These are phyloP conservation scores for Mentha longifolia DNA, from an alignment of 257 asterid species.

Conservation along the genomic window DNA sequence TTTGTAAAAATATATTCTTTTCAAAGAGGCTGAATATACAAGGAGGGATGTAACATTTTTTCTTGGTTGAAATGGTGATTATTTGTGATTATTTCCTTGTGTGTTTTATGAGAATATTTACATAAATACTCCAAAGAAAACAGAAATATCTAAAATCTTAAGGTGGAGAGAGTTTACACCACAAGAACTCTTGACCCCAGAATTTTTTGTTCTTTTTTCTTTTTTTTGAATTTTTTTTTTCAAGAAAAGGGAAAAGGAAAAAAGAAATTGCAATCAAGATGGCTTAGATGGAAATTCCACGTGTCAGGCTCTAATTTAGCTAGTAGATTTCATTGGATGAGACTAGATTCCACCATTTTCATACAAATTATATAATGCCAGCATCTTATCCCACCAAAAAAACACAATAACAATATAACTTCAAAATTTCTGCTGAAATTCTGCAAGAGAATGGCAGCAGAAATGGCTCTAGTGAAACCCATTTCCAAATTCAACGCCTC, in stretches of 20 bases:
- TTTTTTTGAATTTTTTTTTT: too few relatives aligned
- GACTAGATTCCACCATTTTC: conserved; percentile 45
- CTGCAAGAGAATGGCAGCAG: conserved; percentile 56
- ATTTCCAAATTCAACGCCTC: conserved; percentile 54
- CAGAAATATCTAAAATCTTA: not conserved
- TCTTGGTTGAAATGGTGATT: not conserved
- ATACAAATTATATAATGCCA: conserved; percentile 34
- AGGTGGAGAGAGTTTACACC: conserved; percentile 38
- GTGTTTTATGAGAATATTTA: not conserved
- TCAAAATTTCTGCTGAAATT: conserved; percentile 1
- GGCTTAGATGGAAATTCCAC: conserved; percentile 52
- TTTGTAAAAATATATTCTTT: conserved; percentile 26
- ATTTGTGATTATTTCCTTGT: too few relatives aligned
- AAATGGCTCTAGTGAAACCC: conserved; percentile 78
- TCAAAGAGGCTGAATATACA: too few relatives aligned
- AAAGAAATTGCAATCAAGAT: conserved; percentile 42
- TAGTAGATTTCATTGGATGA: conserved; percentile 72
- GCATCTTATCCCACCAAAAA: conserved; percentile 12
- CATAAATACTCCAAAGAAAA: too few relatives aligned
- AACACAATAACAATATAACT: not conserved
- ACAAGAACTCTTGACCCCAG: conserved; percentile 28
- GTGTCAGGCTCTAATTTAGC: conserved; percentile 48
- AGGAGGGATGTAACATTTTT: not conserved
- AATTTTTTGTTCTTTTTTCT: not conserved
- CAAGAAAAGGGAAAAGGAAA: too few relatives aligned